Conservation (phyloP, 2,329 filamentous ascomycete species). For the Trichoderma endophyticum region DNA sequence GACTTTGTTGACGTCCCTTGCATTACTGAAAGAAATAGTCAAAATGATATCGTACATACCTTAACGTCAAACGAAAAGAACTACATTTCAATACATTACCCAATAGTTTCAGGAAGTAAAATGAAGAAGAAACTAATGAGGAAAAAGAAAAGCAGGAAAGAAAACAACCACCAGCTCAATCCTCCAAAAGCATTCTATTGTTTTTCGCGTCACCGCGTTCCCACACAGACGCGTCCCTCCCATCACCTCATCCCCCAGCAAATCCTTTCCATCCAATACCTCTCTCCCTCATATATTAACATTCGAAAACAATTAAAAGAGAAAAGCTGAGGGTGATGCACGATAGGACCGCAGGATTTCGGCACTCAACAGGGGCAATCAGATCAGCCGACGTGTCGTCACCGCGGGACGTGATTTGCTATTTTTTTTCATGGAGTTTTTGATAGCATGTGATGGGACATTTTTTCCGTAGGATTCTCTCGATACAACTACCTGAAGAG, state of each 20-base stretch:
- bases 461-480: neutral
- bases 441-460: neutral
- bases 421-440: neutral
- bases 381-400: neutral
- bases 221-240: neutral
- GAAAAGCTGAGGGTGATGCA: neutral
- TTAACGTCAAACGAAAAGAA: neutral
- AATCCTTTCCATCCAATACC: neutral
- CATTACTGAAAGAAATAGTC: neutral
- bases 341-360: neutral
- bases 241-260: neutral
- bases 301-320: neutral
- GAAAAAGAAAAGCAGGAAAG: neutral
- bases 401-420: neutral
- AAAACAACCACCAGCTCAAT: neutral
- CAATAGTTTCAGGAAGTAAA: neutral
- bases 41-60: neutral
- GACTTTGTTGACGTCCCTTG: neutral
- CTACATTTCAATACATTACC: fast-evolving
- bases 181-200: neutral
- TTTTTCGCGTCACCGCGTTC: neutral
- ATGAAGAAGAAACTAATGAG: neutral
- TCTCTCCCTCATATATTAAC: neutral
- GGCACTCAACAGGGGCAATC: neutral
- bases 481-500: neutral